phyloP scores from a whole-genome alignment of 2,329 filamentous ascomycete species.

The Aureobasidium sp. region DNA sequence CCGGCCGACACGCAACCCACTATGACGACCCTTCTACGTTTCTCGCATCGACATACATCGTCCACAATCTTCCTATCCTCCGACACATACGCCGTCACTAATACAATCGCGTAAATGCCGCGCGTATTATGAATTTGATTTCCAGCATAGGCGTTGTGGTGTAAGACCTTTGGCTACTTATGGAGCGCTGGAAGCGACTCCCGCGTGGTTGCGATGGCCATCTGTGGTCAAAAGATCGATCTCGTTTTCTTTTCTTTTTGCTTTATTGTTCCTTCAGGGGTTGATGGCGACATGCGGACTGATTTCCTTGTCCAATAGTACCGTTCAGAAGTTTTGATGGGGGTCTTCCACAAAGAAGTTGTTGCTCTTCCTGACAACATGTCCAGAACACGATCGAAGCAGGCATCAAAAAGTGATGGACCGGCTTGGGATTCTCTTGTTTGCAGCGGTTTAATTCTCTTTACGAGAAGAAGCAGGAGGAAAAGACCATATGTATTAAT shows the following conservation, averaged over 20 bases:
- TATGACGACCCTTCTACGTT: slow-evolving; percentile 10
- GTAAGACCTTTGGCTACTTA: slow-evolving; percentile 8
- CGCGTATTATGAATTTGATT: slow-evolving; percentile 11
- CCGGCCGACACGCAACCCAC: slow-evolving; percentile 21
- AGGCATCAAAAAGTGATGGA: background rate
- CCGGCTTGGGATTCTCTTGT: background rate
- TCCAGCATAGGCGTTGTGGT: slow-evolving; percentile 14
- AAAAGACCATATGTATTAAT: slow-evolving; percentile 6
- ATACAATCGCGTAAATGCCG: slow-evolving; percentile 9
- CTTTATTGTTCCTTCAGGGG: background rate
- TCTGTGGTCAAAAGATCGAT: background rate
- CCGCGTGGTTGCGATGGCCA: background rate
- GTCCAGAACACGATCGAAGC: background rate
- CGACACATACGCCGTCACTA: slow-evolving; percentile 10
- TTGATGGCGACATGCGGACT: background rate
- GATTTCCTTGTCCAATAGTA: background rate
- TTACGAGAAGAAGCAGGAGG: background rate
- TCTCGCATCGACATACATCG: slow-evolving; percentile 4
- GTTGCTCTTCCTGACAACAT: background rate
- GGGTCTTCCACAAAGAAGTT: background rate
- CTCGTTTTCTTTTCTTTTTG: background rate
- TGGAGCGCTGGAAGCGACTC: slow-evolving; percentile 3
- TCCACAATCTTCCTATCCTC: background rate
- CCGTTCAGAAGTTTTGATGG: background rate
- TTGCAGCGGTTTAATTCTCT: background rate